A percentile compares a stretch with the other conserved stretches of the same genome.
Evolutionary conservation across 2,329 filamentous ascomycete species (phyloP).

Genomic region (Beauveria sp.): DNA sequence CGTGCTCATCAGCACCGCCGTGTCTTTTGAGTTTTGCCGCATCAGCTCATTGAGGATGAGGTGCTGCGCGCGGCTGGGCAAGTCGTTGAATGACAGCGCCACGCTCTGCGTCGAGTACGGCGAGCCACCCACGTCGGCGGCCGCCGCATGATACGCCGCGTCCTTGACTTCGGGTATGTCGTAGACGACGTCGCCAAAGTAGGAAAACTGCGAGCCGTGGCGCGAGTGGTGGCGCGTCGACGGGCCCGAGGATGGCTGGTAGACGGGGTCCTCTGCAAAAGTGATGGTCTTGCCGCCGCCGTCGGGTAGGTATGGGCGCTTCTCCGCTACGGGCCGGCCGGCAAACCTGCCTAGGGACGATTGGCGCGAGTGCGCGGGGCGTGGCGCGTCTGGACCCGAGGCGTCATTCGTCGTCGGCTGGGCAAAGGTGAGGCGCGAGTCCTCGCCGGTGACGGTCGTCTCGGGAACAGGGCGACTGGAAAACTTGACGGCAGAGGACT

Average conservation of each 20-base stretch:
- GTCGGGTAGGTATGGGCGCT: slow-evolving; percentile 42
- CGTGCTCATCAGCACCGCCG: slow-evolving; percentile 76
- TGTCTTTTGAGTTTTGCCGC: slow-evolving; percentile 56
- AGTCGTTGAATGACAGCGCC: slow-evolving; percentile 75
- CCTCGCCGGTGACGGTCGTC: slow-evolving; percentile 57
- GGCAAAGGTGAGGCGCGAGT: slow-evolving; percentile 62
- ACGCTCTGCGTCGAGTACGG: slow-evolving; percentile 53
- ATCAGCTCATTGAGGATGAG: slow-evolving; percentile 83
- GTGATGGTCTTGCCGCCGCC: slow-evolving; percentile 50
- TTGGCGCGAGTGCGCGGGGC: slow-evolving; percentile 30
- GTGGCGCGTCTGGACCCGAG: slow-evolving; percentile 17
- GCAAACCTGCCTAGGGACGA: slow-evolving; percentile 52
- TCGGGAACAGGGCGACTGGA: slow-evolving; percentile 67
- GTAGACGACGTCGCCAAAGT: slow-evolving; percentile 28
- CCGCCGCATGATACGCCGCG: slow-evolving; percentile 29
- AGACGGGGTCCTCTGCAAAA: slow-evolving; percentile 41
- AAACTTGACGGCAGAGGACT: slow-evolving; percentile 53
- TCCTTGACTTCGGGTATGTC: slow-evolving; percentile 38
- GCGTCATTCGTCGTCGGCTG: slow-evolving; percentile 21
- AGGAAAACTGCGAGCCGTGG: slow-evolving; percentile 28
- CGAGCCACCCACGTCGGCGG: slow-evolving; percentile 28
- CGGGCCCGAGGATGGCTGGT: slow-evolving; percentile 14
- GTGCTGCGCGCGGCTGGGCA: slow-evolving; percentile 78
- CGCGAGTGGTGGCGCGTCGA: slow-evolving; percentile 25
- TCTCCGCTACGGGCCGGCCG: slow-evolving; percentile 55